Percentiles rank a stretch among this genome's conserved stretches.
phyloP scores from a whole-genome alignment of 345 rosid genomes.

The Kernera saxatilis region DNA sequence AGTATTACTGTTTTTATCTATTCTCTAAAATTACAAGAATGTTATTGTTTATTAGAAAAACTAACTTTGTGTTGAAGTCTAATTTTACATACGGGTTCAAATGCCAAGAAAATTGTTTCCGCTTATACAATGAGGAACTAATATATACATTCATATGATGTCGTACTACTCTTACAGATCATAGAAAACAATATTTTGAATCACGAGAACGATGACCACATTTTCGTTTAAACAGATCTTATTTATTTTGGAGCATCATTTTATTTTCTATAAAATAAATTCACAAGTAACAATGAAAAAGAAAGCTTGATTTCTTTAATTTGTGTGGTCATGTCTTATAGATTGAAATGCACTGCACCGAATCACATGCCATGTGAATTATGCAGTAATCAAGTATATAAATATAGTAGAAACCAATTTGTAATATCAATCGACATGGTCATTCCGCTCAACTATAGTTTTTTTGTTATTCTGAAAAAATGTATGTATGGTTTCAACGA shows the following conservation, averaged over 20 bases:
- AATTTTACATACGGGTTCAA: background rate
- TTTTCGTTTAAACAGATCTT: background rate
- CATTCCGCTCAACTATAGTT: background rate
- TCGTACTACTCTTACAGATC: conserved; percentile 2
- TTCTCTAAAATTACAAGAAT: too few species aligned
- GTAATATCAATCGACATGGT: background rate
- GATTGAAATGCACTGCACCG: conserved; percentile 18
- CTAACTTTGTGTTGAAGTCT: too few species aligned
- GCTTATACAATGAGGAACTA: background rate
- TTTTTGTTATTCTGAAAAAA: background rate
- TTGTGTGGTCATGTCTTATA: conserved; percentile 26
- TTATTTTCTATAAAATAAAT: background rate
- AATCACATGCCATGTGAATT: conserved; percentile 21
- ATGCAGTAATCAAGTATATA: background rate
- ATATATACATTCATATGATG: background rate
- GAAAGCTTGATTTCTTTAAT: conserved; percentile 1
- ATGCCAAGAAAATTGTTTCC: background rate
- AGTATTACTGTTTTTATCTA: too few species aligned
- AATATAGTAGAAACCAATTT: background rate
- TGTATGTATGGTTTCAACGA: background rate
- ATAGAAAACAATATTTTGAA: background rate
- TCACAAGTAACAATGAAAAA: background rate
- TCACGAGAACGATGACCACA: background rate
- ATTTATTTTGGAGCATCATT: background rate
- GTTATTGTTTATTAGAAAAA: too few species aligned